phyloP scores from a whole-genome alignment of 208 protist genomes.

The Leishmania lainsoni region DNA sequence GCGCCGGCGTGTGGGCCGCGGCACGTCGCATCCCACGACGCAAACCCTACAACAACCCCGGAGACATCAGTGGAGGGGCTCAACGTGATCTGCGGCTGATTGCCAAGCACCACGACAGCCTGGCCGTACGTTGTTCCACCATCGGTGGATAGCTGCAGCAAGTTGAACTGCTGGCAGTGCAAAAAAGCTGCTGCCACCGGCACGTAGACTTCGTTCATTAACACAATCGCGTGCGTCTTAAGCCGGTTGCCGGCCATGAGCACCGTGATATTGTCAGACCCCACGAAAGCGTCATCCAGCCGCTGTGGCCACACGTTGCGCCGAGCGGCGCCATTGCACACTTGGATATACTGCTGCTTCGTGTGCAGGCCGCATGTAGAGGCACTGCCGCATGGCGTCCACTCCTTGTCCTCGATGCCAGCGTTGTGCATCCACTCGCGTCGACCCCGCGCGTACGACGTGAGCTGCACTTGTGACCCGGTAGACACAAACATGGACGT shows the following conservation, averaged over 20 bases:
- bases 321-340: constrained; percentile 41
- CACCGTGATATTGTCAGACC: constrained; percentile 35
- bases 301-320: constrained; percentile 37
- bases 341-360: constrained; percentile 34
- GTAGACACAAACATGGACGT: constrained; percentile 48
- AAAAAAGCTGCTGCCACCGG: constrained; percentile 30
- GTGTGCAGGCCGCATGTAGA: constrained; percentile 39
- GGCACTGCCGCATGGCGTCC: constrained; percentile 46
- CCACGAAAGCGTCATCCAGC: constrained; percentile 44
- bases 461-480: constrained; percentile 22
- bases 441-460: constrained; percentile 35
- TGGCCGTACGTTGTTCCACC: constrained; percentile 35
- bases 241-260: constrained; percentile 36
- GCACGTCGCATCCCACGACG: constrained; percentile 48
- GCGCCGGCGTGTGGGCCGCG: constrained; percentile 13
- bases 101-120: constrained; percentile 46
- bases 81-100: constrained; percentile 41
- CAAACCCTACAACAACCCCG: constrained; percentile 50
- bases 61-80: constrained; percentile 24
- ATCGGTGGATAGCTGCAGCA: constrained; percentile 40
- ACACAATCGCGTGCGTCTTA: constrained; percentile 28
- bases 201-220: constrained; percentile 44
- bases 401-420: constrained; percentile 35
- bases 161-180: constrained; percentile 47
- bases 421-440: constrained; percentile 40